Evolutionary conservation across 2,329 filamentous ascomycete genomes (phyloP).

Genomic region (Diaporthe nobilis): DNA sequence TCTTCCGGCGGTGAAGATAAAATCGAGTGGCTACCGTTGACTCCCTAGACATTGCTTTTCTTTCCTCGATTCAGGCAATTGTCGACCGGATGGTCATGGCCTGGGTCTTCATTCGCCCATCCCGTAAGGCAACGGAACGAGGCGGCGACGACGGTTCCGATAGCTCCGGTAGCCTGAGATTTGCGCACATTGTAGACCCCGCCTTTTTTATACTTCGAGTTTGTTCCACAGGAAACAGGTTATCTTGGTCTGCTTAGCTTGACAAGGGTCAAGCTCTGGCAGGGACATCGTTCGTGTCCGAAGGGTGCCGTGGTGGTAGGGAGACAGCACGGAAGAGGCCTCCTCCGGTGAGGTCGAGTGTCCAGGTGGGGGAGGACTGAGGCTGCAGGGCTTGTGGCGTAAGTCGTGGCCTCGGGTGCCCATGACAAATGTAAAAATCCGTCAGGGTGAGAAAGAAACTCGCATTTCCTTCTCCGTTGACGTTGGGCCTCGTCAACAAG

Average conservation of each 20-base stretch:
- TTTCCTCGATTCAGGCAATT: not conserved
- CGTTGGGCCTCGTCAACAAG: not conserved
- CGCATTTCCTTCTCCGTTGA: not conserved
- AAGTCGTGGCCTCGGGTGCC: not conserved
- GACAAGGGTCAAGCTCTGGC: not conserved
- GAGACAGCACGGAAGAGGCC: slow-evolving; percentile 14
- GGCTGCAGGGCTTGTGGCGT: slow-evolving; percentile 4
- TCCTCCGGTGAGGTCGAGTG: slow-evolving; percentile 13
- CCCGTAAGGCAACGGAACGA: slow-evolving; percentile 15
- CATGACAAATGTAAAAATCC: not conserved
- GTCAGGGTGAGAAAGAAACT: not conserved
- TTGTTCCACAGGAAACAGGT: not conserved
- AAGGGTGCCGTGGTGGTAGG: slow-evolving; percentile 25
- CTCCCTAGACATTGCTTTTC: not conserved
- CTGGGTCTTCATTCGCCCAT: not conserved
- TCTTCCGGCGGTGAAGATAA: not conserved
- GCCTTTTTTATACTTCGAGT: slow-evolving; percentile 16
- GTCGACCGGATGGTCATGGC: not conserved
- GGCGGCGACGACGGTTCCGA: not conserved
- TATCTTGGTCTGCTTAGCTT: not conserved
- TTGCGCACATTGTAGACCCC: slow-evolving; percentile 1
- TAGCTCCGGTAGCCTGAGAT: slow-evolving; percentile 7
- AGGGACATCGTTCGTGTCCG: not conserved
- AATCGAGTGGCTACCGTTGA: slow-evolving; percentile 1
- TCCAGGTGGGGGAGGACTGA: not conserved